Conservation (phyloP, 164 flowering plant genomes). For the Santalum album region DNA sequence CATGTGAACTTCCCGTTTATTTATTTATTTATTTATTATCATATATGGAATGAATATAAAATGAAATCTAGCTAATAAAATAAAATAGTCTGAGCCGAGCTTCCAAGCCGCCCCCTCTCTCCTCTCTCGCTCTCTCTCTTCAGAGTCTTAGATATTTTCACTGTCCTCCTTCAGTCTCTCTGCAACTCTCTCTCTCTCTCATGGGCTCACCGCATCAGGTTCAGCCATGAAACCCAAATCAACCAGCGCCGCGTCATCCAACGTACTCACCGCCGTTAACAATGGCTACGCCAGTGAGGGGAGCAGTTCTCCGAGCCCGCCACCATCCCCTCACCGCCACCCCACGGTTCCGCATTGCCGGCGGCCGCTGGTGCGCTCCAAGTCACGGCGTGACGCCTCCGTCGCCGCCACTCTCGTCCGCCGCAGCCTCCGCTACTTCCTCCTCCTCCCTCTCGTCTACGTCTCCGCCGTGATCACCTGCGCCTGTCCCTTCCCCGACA, state of each 20-base stretch:
- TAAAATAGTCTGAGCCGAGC: too few relatives aligned
- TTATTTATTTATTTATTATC: too few relatives aligned
- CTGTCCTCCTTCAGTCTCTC: too few relatives aligned
- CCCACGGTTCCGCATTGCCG: conserved; percentile 16
- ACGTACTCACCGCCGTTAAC: background rate
- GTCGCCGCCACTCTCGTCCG: conserved; percentile 21
- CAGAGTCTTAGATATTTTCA: too few relatives aligned
- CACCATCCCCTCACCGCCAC: conserved; percentile 37
- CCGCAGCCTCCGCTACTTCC: conserved; percentile 31
- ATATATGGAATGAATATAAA: too few relatives aligned
- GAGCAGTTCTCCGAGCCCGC: conserved; percentile 32
- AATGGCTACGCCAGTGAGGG: conserved; percentile 20
- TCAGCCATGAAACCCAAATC: conserved; percentile 18
- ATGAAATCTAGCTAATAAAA: too few relatives aligned
- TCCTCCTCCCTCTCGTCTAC: conserved; percentile 49
- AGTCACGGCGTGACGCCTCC: conserved; percentile 15
- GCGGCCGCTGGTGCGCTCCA: conserved; percentile 26
- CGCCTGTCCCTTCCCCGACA: conserved; percentile 40
- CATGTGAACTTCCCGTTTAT: too few relatives aligned
- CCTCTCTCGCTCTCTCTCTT: too few relatives aligned
- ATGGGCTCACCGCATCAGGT: conserved; percentile 1
- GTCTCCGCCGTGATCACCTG: conserved; percentile 45
- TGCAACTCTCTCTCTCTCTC: conserved; percentile 8
- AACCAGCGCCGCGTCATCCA: conserved; percentile 1
- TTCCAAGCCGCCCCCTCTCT: too few relatives aligned